Percentiles rank a stretch among this genome's conserved stretches.
Conservation (phyloP, 2,329 filamentous ascomycete genomes). For the Pyrenochaeta sp. region DNA sequence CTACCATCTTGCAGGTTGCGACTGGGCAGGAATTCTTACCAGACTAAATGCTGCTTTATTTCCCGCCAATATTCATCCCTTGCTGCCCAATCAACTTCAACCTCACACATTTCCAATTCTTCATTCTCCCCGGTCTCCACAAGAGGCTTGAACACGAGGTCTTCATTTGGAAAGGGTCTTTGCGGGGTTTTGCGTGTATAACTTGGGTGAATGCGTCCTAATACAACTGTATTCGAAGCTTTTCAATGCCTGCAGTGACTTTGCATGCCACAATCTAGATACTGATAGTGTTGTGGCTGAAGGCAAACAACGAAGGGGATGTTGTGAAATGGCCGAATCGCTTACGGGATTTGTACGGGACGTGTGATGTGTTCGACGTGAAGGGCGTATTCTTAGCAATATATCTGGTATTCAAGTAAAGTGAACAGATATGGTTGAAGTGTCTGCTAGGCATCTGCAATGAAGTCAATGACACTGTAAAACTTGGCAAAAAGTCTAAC, state of each 20-base stretch:
- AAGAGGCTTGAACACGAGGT: constrained; percentile 1
- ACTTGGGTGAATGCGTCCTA: not conserved
- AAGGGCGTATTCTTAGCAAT: not conserved
- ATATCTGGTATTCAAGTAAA: not conserved
- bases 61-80: constrained; percentile 1
- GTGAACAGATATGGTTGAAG: constrained; percentile 4
- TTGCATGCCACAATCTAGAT: not conserved
- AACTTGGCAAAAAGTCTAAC: not conserved
- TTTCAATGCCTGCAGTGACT: constrained; percentile 1
- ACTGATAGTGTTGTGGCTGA: not conserved
- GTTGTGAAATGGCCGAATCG: not conserved
- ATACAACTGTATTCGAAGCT: not conserved
- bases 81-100: constrained; percentile 8
- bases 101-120: constrained; percentile 7
- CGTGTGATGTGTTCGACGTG: not conserved
- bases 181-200: not conserved
- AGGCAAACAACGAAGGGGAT: not conserved
- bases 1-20: not conserved
- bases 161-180: not conserved
- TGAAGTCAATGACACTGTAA: not conserved
- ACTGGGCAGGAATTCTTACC: not conserved
- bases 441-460: not conserved
- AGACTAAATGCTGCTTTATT: constrained; percentile 2
- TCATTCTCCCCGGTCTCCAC: not conserved
- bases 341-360: not conserved